Evolutionary conservation across 495 filamentous ascomycete species (phyloP), one percentile per base, ranked within the genome.

Genomic region (Tuber borchii): DNA sequence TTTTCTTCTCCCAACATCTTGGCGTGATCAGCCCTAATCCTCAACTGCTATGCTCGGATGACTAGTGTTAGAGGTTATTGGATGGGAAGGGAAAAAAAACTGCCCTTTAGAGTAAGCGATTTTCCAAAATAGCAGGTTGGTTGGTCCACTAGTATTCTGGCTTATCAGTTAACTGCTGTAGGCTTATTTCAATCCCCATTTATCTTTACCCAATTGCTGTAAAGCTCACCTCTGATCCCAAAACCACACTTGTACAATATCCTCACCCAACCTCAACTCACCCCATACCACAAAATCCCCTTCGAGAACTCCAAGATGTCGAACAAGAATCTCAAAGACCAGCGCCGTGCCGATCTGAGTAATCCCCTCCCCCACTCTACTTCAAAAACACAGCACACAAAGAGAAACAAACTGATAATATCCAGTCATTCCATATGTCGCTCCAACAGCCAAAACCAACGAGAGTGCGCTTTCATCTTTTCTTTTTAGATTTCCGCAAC

Each of bases 331-430:
- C 77, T 80, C 70, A 83, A 83, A 76, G 81, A 83, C 78, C 76
- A 81, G 71, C 81, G 81, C 44, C 81, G 81, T 70, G 74, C 78
- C 4, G 81, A 81, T 20, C 79, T 83, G 44, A 77, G 81, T 83
- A 81, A 12, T 22, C 31, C 4, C 9, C 20, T 42, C 26, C 69
- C n/a, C 37, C 31, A 20, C 8, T 34, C 17, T 34, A 2, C 31
- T 19, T 34, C 26, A 26, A n/a, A 56, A 46, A 20, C 22, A 56
- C 37, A 34, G 22, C 40, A 26, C 74, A 65, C 26, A 65, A 19
- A 19, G 26, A n/a, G 56, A 65, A 34, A 26, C 78, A 74, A 81
- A 43, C 42, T 43, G 44, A 16, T 71, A 17, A 26, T 34, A 3
- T 48, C 40, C 34, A 83, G 81, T 83, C 70, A 83, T 83, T 76